phyloP scores from a whole-genome alignment of 306 rosid species.

The Quercus cerris region DNA sequence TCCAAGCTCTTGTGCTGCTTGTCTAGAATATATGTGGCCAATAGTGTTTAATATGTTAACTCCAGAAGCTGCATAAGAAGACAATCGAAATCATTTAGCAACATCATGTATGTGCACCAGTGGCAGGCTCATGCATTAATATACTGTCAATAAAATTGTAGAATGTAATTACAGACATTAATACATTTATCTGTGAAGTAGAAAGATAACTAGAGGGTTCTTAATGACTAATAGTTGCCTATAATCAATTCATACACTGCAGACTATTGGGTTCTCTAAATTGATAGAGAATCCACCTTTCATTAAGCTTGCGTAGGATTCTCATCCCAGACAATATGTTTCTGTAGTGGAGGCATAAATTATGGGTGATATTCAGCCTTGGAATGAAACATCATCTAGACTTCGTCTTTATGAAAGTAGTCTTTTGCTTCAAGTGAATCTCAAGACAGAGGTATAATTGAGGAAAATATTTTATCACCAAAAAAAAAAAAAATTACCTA shows the following conservation, averaged over 20 bases:
- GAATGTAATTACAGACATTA: not conserved
- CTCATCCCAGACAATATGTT: not conserved
- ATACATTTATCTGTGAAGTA: not conserved
- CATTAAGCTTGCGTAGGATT: not conserved
- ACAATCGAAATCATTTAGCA: constrained; percentile 8
- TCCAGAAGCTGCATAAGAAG: constrained; percentile 64
- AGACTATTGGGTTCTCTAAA: not conserved
- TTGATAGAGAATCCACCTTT: not conserved
- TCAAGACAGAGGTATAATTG: not conserved
- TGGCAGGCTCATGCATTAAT: not conserved
- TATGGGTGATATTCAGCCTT: not conserved
- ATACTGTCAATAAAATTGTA: not conserved
- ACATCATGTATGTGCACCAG: not conserved
- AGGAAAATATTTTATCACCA: not conserved
- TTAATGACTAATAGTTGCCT: not conserved
- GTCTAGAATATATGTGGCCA: constrained; percentile 82
- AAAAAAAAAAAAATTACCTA: not conserved
- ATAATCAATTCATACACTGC: not conserved
- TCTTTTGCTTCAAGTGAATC: not conserved
- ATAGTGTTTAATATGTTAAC: constrained; percentile 68
- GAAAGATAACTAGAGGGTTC: not conserved
- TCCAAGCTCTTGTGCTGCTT: constrained; percentile 95
- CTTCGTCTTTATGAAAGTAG: not conserved
- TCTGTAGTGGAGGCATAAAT: not conserved
- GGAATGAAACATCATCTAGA: not conserved